Conservation (phyloP, 495 filamentous ascomycete genomes). For the Penicillium robsamsonii region DNA sequence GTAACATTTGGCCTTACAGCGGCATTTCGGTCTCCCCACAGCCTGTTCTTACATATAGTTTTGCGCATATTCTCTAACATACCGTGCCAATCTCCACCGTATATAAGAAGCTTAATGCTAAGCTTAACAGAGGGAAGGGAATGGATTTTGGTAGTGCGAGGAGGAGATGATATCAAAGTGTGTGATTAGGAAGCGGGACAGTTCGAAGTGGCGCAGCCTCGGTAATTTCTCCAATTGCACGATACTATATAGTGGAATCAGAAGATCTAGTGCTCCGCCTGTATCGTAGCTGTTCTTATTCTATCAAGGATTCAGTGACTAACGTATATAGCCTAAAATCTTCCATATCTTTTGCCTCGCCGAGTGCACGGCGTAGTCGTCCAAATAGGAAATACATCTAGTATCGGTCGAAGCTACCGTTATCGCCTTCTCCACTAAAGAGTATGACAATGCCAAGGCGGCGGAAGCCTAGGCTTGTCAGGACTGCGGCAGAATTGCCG, state of each 20-base stretch:
- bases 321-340: slow-evolving; percentile 14
- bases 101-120: slow-evolving; percentile 11
- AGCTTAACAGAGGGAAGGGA: slow-evolving; percentile 15
- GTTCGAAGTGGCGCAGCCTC: slow-evolving; percentile 26
- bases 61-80: too few species aligned
- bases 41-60: too few species aligned
- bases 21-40: slow-evolving; percentile 5
- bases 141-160: slow-evolving; percentile 14
- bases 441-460: slow-evolving; percentile 10
- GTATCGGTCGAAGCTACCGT: not conserved
- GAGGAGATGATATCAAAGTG: slow-evolving; percentile 21
- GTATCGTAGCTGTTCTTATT: not conserved
- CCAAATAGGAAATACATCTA: slow-evolving; percentile 16
- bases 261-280: not conserved
- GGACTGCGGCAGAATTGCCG: slow-evolving; percentile 2
- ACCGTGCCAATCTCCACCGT: too few species aligned
- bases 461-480: slow-evolving; percentile 9
- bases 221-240: slow-evolving; percentile 23
- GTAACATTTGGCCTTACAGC: slow-evolving; percentile 6
- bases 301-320: not conserved
- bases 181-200: slow-evolving; percentile 23
- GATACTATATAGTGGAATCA: slow-evolving; percentile 19
- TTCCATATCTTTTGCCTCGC: slow-evolving; percentile 13
- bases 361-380: slow-evolving; percentile 10
- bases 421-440: slow-evolving; percentile 4